Percentiles rank a stretch among this genome's conserved stretches.
phyloP scores from a whole-genome alignment of 371 early-diverging fungal species.

The Mucor plumbeus region DNA sequence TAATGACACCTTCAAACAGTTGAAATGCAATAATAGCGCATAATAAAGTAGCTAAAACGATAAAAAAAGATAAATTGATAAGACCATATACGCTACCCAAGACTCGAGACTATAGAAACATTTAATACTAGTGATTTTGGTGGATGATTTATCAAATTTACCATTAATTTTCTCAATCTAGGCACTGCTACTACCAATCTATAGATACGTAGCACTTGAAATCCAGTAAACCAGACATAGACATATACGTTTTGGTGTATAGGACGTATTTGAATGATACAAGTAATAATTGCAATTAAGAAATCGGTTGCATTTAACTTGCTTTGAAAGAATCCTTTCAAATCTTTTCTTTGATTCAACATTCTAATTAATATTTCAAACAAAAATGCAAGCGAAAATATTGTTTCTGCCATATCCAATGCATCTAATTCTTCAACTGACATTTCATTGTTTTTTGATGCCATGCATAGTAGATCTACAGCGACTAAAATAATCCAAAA shows the following conservation, averaged over 20 bases:
- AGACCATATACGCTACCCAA: slow-evolving; percentile 66
- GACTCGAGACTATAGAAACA: slow-evolving; percentile 50
- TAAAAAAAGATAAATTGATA: slow-evolving; percentile 67
- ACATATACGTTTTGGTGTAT: slow-evolving; percentile 42
- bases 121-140: not conserved
- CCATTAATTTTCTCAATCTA: slow-evolving; percentile 59
- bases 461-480: slow-evolving; percentile 62
- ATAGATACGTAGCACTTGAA: slow-evolving; percentile 67
- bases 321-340: slow-evolving; percentile 52
- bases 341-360: slow-evolving; percentile 38
- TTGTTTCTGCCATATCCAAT: slow-evolving; percentile 52
- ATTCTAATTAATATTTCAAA: slow-evolving; percentile 60
- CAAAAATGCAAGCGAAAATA: slow-evolving; percentile 60
- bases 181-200: slow-evolving; percentile 63
- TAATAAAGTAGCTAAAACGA: slow-evolving; percentile 58
- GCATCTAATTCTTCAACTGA: slow-evolving; percentile 27
- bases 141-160: slow-evolving; percentile 24
- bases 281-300: slow-evolving; percentile 56
- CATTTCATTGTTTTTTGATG: slow-evolving; percentile 51
- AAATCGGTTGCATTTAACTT: slow-evolving; percentile 58
- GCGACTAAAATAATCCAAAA: slow-evolving; percentile 57
- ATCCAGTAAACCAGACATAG: slow-evolving; percentile 68
- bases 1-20: slow-evolving; percentile 54
- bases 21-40: slow-evolving; percentile 63
- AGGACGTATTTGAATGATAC: slow-evolving; percentile 58